A percentile compares a stretch with the other conserved stretches of the same genome.
Evolutionary conservation across 2,329 filamentous ascomycete species (phyloP).

Genomic region (Hansfordia pulvinata): DNA sequence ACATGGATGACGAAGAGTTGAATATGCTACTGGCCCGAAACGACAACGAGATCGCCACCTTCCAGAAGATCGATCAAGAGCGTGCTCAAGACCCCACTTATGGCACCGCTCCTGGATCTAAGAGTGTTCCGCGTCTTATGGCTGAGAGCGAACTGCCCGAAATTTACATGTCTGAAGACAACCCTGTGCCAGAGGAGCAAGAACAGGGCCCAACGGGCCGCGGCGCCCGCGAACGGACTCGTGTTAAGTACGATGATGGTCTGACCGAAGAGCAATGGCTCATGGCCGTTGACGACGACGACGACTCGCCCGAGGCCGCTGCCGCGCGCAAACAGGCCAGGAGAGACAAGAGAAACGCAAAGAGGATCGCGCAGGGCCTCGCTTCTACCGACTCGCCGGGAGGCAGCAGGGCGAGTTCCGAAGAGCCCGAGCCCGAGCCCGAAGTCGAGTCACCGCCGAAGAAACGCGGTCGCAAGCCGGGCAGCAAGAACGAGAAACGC

Average conservation of each 20-base stretch:
- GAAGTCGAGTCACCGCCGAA: constrained; percentile 54
- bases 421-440: constrained; percentile 46
- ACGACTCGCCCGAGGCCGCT: constrained; percentile 86
- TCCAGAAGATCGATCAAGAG: constrained; percentile 75
- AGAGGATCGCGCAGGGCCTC: constrained; percentile 39
- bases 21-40: constrained; percentile 88
- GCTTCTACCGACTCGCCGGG: constrained; percentile 57
- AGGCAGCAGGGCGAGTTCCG: constrained; percentile 70
- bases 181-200: constrained; percentile 64
- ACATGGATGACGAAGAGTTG: constrained; percentile 97
- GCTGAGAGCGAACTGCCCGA: constrained; percentile 80
- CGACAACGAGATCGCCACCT: constrained; percentile 63
- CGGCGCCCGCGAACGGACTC: constrained; percentile 86
- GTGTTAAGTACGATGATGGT: constrained; percentile 92
- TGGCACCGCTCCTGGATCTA: constrained; percentile 49
- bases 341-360: constrained; percentile 65
- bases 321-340: constrained; percentile 80
- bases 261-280: constrained; percentile 98
- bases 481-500: constrained; percentile 65
- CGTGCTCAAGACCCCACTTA: constrained; percentile 54
- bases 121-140: constrained; percentile 66
- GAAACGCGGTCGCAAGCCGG: constrained; percentile 75
- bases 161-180: constrained; percentile 82
- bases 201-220: constrained; percentile 72
- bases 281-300: constrained; percentile 92